Percentiles rank a stretch among this genome's conserved stretches.
Evolutionary conservation across 2,329 filamentous ascomycete species (phyloP).

Genomic region (Fusarium sp.): DNA sequence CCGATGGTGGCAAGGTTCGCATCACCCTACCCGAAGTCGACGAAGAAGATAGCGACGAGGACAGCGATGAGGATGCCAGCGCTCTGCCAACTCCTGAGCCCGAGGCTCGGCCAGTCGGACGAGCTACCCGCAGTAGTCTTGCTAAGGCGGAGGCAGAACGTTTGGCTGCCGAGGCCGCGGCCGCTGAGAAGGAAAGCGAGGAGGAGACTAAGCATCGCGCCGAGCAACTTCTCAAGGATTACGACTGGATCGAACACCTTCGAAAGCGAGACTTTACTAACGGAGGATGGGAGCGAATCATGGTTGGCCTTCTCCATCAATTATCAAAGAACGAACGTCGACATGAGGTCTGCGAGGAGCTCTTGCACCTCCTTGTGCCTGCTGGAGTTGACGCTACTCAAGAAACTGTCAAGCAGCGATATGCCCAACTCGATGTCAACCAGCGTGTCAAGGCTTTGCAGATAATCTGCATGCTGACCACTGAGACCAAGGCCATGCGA

Average conservation of each 20-base stretch:
- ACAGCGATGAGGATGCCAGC: slow-evolving; percentile 66
- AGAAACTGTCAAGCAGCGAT: slow-evolving; percentile 78
- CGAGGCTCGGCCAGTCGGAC: slow-evolving; percentile 71
- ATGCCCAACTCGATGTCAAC: slow-evolving; percentile 83
- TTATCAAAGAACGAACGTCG: slow-evolving; percentile 79
- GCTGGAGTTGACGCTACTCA: slow-evolving; percentile 77
- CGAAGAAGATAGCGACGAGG: slow-evolving; percentile 74
- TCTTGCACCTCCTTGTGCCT: slow-evolving; percentile 84
- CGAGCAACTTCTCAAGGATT: slow-evolving; percentile 76
- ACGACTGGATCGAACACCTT: slow-evolving; percentile 87
- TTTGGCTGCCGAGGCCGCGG: slow-evolving; percentile 68
- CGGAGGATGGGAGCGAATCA: slow-evolving; percentile 90
- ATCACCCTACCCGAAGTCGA: slow-evolving; percentile 80
- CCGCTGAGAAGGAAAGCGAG: slow-evolving; percentile 61
- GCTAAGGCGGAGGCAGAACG: slow-evolving; percentile 82
- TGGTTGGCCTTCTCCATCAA: slow-evolving; percentile 87
- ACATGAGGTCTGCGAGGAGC: slow-evolving; percentile 77
- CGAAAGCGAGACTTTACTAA: slow-evolving; percentile 85
- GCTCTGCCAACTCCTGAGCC: slow-evolving; percentile 72
- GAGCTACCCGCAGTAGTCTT: slow-evolving; percentile 86
- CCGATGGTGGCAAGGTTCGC: slow-evolving; percentile 80
- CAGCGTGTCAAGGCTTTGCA: slow-evolving; percentile 82
- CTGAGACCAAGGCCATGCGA: slow-evolving; percentile 86
- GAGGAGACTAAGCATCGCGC: slow-evolving; percentile 72
- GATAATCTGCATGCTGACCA: slow-evolving; percentile 84